These are phyloP conservation scores for Coniella lustricola DNA, from an alignment of 2,329 filamentous ascomycete genomes.

Conservation along the genomic window DNA sequence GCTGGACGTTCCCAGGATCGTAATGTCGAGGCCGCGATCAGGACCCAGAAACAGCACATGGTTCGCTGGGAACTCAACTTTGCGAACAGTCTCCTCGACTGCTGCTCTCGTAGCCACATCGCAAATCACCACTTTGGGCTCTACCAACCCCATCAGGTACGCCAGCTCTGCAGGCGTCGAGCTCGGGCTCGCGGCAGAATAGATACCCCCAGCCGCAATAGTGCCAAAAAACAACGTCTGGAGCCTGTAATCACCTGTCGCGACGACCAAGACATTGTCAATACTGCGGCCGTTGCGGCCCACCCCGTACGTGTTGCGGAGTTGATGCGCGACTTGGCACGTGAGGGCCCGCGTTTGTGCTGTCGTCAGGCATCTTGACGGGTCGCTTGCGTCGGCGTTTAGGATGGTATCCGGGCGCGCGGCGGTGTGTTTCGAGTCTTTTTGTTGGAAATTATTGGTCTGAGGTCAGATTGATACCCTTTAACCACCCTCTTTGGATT, in stretches of 20 bases:
- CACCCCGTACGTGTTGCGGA: conserved; percentile 46
- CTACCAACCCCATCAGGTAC: conserved; percentile 34
- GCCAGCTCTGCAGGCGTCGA: conserved; percentile 44
- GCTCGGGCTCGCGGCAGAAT: conserved; percentile 45
- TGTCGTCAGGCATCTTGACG: conserved; percentile 47
- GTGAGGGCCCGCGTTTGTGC: conserved; percentile 39
- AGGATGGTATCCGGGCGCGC: conserved; percentile 42
- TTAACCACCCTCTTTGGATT: background rate
- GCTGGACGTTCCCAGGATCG: conserved; percentile 24
- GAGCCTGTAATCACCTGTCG: conserved; percentile 48
- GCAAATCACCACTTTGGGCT: conserved; percentile 35
- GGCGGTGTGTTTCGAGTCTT: conserved; percentile 27
- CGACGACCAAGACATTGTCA: conserved; percentile 50
- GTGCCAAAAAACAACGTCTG: conserved; percentile 48
- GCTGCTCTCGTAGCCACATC: conserved; percentile 40
- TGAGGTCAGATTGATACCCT: background rate
- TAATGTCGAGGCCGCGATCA: conserved; percentile 15
- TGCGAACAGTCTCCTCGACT: conserved; percentile 20
- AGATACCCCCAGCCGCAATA: conserved; percentile 53
- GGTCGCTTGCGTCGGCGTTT: conserved; percentile 51
- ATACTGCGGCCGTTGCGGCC: conserved; percentile 39
- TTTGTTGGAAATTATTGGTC: background rate
- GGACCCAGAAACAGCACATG: conserved; percentile 20
- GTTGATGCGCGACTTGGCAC: conserved; percentile 46
- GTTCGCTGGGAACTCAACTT: conserved; percentile 16